Evolutionary conservation across 192 early-diverging fungal genomes (phyloP), one percentile per base, ranked within the genome.

Genomic region (Oehlia diaphana): DNA sequence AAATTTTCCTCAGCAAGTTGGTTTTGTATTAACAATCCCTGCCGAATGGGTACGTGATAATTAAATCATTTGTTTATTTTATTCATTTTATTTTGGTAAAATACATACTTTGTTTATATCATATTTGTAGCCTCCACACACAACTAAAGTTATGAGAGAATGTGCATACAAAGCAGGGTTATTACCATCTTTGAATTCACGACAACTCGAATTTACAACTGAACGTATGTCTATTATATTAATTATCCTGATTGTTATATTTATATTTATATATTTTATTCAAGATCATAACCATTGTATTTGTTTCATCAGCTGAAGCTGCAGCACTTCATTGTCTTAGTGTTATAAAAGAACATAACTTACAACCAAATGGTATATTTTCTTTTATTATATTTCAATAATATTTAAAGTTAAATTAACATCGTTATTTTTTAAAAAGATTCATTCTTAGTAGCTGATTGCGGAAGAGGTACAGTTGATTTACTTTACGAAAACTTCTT

Each of bases 391-490:
- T 53, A 4, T 53, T 53, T 12, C 3, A 19, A 19, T 19, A 58
- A 58, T 5, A 53, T 26, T 16, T 19, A 53, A 53, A 53, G 16
- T 58, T 58, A 58, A 31, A 58, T 58, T 58, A 16, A 19, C 16
- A 6, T 21, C 4, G 6, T 7, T 58, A 58, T 58, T 58, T 58
- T 21, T 6, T 6, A 21, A 58, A 42, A 19, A 78, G 77, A 63
- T 19, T 68, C 77, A 28, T 87, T 84, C 53, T 81, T 87, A 80
- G 84, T 87, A 42, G 83, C 78, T 13, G 86, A 87, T 81, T 83
- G 83, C 35, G 86, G 86, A 23, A 83, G 86, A 72, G 86, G 86
- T n/a, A 87, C 86, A 31, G 84, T 87, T 4, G 86, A 87, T 70
- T 75, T 87, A 87, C 89, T 53, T 58, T 47, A 21, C 33, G 76